phyloP scores from a whole-genome alignment of 1,284 basidiomycete genomes.

The Pseudozyma tsukubaensis region DNA sequence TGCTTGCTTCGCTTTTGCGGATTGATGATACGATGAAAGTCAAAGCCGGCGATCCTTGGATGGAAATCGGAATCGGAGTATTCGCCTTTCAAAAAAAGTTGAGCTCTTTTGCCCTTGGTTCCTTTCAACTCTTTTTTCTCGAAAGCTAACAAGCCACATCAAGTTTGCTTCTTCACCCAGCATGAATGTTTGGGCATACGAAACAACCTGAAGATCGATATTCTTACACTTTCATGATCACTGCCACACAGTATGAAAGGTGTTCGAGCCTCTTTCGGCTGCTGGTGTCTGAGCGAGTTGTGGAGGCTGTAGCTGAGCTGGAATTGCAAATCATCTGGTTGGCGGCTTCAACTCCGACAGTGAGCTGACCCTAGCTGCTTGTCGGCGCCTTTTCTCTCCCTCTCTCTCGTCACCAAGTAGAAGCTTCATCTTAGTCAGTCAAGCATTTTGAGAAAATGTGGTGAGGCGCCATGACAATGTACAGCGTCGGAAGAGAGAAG shows the following conservation, averaged over 20 bases:
- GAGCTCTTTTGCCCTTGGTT: no score
- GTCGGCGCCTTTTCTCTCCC: neutral
- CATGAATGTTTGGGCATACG: conserved; percentile 1
- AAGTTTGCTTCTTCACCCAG: neutral
- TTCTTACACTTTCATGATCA: no score
- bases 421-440: no score
- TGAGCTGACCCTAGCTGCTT: neutral
- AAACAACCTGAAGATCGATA: neutral
- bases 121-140: neutral
- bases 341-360: conserved; percentile 3
- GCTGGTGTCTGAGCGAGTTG: neutral
- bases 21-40: neutral
- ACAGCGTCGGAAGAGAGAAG: no score
- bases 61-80: neutral
- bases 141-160: neutral
- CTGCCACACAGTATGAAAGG: no score
- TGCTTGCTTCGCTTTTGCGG: neutral
- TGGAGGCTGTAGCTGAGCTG: neutral
- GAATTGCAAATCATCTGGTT: conserved; percentile 1
- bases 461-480: no score
- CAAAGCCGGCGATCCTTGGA: neutral
- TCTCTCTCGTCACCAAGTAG: neutral
- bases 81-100: neutral
- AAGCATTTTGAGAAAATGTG: no score
- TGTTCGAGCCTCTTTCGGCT: no score